Base-by-base conservation (phyloP, 768 basidiomycete species). In the Nidularia pulvinata region DNA sequence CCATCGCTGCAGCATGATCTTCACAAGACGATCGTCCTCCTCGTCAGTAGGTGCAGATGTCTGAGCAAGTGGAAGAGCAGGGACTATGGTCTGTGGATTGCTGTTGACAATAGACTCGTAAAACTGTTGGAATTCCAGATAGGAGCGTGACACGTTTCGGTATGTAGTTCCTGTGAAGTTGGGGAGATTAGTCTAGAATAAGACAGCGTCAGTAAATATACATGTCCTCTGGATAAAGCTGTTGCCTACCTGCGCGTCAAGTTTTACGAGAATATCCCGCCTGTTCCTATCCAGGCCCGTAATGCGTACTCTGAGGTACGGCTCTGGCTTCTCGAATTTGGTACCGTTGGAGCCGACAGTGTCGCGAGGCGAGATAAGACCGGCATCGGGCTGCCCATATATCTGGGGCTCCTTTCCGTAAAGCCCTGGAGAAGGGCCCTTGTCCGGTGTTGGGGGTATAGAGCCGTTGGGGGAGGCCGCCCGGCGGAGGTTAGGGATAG, bases 11-110 rank as follows among this genome's bases (percentile, higher is more conserved):
- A 98, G 77, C 82, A 95, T 93, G 55, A 95, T 89, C 66, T 90
- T 90, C 33, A 99, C 93, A 2, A 99, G 80, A 16, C 97, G 82
- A 68, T 98, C 97, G 69, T 99, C 97, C 71, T 98, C 97, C 72
- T 98, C 97, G 64, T 98, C 97, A 10, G 93, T 95, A 25, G 93
- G 89, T 2, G 97, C 97, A 10, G 95, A 98, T 0, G 95, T 98
- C 59, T 96, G 93, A 0, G 95, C 85, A n/a, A 98, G 80, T 1
- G 97, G 97, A 11, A 99, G 80, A 4, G 97, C 97, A 6, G 97
- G 93, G 13, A 98, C 80, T 61, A 99, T 97, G 30, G 95, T 96
- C 65, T 98, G 97, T 0, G 97, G 97, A 67, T 93, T 95, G 69
- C 83, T 93, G 61, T 88, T 82, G 33, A 94, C 82, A 60, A 96